Evolutionary conservation across 805 yeast genomes (phyloP), one percentile per base, ranked within the genome.

Genomic region (Phaffomyces antillensis): DNA sequence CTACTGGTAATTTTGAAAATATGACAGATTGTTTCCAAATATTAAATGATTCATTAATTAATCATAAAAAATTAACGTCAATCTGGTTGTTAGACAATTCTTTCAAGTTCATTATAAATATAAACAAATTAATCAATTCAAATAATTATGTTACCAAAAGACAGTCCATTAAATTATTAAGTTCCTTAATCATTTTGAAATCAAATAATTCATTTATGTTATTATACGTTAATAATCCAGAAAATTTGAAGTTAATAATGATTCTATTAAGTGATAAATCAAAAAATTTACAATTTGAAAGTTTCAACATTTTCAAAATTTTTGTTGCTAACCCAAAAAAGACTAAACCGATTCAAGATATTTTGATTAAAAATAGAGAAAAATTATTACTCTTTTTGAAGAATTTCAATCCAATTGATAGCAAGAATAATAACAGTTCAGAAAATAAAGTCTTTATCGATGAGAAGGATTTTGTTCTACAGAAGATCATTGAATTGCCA

Each of bases 261-360:
- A 74, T 83, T 33, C 65, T 89, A 49, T 68, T 93, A 51, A 82
- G 93, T 47, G 97, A 91, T 63, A 86, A 84, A 64, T 87, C 95
- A 51, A 86, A 84, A 59, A 90, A 90, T 62, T 74, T 93, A 47
- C 96, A 90, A 61, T 65, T 79, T 44, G 98, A 93, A 62, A 89
- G 96, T 5, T 93, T 93, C 60, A 90, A 93, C 52, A 83, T 91
- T 34, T 91, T 93, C 69, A 93, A 91, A 66, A 85, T 90, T 35
- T 88, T 93, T 64, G 89, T 89, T n/a, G 98, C 96, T 5, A 93
- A 93, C 63, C 99, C 99, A 6, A 81, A 83, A 51, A 90, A 90
- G 62, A 73, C 88, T 3, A 88, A 83, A 61, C 79, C 83, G 8
- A 80, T 93, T 3, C 66, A 76, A 43, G 96, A 91, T 62, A 85